phyloP scores from a whole-genome alignment of 2,329 filamentous ascomycete genomes.

The Xylaria sp. region DNA sequence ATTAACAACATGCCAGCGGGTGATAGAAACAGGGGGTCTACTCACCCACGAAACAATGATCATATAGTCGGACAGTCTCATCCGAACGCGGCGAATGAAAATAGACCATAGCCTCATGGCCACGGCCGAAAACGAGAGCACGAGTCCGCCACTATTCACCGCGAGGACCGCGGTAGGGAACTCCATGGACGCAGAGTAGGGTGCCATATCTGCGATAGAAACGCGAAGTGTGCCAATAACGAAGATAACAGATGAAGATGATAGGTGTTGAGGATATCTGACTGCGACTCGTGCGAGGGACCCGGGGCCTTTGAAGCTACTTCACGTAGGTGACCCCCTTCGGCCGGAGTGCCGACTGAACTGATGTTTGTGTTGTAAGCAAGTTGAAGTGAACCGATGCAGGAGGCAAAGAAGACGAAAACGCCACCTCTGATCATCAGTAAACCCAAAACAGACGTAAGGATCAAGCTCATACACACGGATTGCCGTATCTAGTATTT shows the following conservation, averaged over 20 bases:
- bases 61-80: slow-evolving; percentile 9
- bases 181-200: slow-evolving; percentile 4
- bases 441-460: not conserved
- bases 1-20: not conserved
- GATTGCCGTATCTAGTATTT: not conserved
- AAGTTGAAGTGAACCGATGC: not conserved
- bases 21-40: not conserved
- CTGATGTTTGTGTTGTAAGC: not conserved
- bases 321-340: not conserved
- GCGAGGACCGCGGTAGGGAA: slow-evolving; percentile 11
- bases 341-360: not conserved
- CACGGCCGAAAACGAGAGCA: slow-evolving; percentile 6
- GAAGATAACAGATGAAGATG: not conserved
- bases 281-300: not conserved
- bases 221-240: not conserved
- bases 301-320: not conserved
- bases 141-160: slow-evolving; percentile 10
- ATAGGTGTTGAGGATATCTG: not conserved
- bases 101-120: slow-evolving; percentile 7
- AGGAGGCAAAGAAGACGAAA: not conserved
- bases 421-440: not conserved
- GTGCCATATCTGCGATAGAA: slow-evolving; percentile 4
- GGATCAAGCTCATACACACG: not conserved
- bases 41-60: slow-evolving; percentile 12
- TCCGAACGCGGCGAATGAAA: slow-evolving; percentile 1